A percentile compares a stretch with the other conserved stretches of the same genome.
Conservation (phyloP, 768 basidiomycete species). For the Lentinula sp. region DNA sequence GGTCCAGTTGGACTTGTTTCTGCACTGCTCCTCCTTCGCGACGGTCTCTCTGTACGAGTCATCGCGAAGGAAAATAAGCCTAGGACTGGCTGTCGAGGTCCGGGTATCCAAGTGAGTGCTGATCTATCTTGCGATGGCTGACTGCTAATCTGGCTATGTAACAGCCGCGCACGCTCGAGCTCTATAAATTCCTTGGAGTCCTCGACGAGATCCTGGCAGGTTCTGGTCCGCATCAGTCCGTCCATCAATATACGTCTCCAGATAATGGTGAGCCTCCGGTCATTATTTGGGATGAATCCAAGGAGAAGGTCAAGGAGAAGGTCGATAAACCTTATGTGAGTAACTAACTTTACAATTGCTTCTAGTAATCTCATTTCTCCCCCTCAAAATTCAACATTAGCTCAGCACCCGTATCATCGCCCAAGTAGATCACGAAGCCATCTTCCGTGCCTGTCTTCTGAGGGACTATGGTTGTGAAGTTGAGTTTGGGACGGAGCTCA, state of each 20-base stretch:
- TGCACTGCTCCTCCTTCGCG: slow-evolving; percentile 28
- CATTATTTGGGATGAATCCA: background rate
- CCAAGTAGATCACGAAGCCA: slow-evolving; percentile 25
- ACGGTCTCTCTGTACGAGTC: slow-evolving; percentile 43
- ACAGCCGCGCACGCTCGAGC: slow-evolving; percentile 40
- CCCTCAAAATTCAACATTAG: slow-evolving; percentile 5
- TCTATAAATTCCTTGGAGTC: slow-evolving; percentile 32
- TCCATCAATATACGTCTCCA: slow-evolving; percentile 16
- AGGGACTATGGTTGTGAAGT: slow-evolving; percentile 24
- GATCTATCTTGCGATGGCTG: background rate
- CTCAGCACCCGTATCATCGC: slow-evolving; percentile 10
- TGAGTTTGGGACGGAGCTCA: slow-evolving; percentile 40
- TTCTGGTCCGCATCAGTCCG: slow-evolving; percentile 19
- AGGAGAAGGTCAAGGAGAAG: slow-evolving; percentile 1
- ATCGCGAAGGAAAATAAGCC: slow-evolving; percentile 35
- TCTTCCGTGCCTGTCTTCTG: slow-evolving; percentile 28
- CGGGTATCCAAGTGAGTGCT: slow-evolving; percentile 14
- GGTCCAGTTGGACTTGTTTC: slow-evolving; percentile 18
- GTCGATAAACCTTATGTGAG: slow-evolving; percentile 9
- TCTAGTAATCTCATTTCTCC: background rate
- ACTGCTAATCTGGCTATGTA: background rate
- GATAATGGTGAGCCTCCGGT: slow-evolving; percentile 3
- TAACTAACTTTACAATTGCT: background rate
- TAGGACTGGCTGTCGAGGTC: slow-evolving; percentile 14
- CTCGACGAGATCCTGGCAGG: slow-evolving; percentile 28